Conservation (phyloP, 163 green algal genomes). For the Volvox carteri region DNA sequence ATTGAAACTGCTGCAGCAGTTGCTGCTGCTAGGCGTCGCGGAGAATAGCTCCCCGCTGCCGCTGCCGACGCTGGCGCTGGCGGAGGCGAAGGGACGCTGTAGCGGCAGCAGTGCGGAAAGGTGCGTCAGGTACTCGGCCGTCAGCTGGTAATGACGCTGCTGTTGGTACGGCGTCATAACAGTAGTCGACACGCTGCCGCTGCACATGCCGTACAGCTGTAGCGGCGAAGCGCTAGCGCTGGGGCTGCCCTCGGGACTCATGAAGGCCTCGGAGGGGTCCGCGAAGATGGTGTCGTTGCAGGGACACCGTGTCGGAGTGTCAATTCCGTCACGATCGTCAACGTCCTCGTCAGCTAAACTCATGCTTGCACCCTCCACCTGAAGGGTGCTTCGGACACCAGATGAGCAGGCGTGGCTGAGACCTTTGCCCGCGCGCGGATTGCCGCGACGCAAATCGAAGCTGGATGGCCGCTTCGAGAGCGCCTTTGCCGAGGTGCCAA, state of each 20-base stretch:
- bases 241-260: constrained; percentile 33
- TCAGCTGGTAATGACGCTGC: constrained; percentile 11
- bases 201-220: neutral
- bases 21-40: neutral
- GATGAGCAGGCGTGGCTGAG: neutral
- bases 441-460: constrained; percentile 32
- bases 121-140: neutral
- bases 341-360: neutral
- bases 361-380: neutral
- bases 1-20: neutral
- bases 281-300: constrained; percentile 52
- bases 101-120: neutral
- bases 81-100: neutral
- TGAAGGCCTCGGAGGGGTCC: constrained; percentile 4
- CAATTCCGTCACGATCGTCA: neutral
- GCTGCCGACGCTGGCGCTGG: neutral
- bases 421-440: neutral
- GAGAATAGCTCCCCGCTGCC: neutral
- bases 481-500: constrained; percentile 20
- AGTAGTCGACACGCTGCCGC: neutral
- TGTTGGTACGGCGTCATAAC: constrained; percentile 7
- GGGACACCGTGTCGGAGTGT: constrained; percentile 26
- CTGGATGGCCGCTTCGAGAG: constrained; percentile 43
- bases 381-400: neutral
- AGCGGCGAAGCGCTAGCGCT: neutral